Conservation (phyloP, 805 yeast genomes). For the Candida taoyuanica region DNA sequence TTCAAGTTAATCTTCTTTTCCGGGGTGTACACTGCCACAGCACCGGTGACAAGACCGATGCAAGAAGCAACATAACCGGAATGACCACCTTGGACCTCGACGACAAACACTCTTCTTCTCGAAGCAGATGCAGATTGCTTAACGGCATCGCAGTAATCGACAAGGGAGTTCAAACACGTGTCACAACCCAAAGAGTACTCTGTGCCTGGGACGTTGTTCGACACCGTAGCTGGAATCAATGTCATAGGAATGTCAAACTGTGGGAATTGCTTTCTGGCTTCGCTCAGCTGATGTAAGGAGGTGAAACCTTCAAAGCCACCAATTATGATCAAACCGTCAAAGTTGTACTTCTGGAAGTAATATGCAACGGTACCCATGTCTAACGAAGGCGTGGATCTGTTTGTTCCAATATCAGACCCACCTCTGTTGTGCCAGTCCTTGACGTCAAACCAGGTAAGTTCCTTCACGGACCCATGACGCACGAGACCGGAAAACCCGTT, state of each 20-base stretch:
- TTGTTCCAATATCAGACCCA: conserved; percentile 97
- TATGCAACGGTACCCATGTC: conserved; percentile 91
- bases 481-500: conserved; percentile 92
- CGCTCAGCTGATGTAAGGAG: conserved; percentile 75
- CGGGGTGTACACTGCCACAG: conserved; percentile 31
- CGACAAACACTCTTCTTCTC: conserved; percentile 90
- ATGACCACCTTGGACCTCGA: conserved; percentile 97
- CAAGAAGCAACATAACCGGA: conserved; percentile 87
- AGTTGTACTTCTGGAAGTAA: conserved; percentile 80
- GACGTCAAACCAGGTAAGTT: conserved; percentile 77
- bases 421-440: conserved; percentile 87
- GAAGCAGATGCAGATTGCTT: conserved; percentile 94
- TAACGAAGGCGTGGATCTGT: conserved; percentile 28
- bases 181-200: conserved; percentile 94
- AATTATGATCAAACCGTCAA: conserved; percentile 85
- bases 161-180: conserved; percentile 88
- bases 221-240: conserved; percentile 90
- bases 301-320: conserved; percentile 98
- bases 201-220: conserved; percentile 98
- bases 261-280: conserved; percentile 76
- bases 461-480: conserved; percentile 78
- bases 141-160: conserved; percentile 90
- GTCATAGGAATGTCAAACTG: conserved; percentile 93
- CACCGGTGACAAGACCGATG: conserved; percentile 70
- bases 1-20: conserved; percentile 71